Conservation (phyloP, 179 eudicot genomes). For the Patellifolia procumbens region DNA sequence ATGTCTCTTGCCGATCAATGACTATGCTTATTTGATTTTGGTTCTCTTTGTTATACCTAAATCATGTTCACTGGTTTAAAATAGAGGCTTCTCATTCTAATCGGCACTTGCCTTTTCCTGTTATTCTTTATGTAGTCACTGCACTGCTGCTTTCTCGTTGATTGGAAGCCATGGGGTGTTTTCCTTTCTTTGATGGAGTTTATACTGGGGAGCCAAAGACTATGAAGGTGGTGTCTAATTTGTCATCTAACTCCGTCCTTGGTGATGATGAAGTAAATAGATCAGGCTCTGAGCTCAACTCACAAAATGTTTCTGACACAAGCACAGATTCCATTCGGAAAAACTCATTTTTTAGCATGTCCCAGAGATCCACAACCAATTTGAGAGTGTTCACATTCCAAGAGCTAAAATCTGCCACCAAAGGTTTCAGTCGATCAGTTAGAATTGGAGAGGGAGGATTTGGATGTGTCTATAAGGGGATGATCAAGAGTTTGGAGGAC, state of each 20-base stretch:
- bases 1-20: neutral
- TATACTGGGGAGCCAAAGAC: slow-evolving; percentile 41
- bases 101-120: neutral
- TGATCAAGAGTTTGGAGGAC: slow-evolving; percentile 52
- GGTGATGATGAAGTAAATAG: slow-evolving; percentile 46
- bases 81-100: slow-evolving; percentile 6
- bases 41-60: neutral
- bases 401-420: slow-evolving; percentile 64
- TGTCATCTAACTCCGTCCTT: slow-evolving; percentile 50
- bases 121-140: slow-evolving; percentile 14
- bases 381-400: slow-evolving; percentile 58
- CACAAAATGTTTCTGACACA: slow-evolving; percentile 52
- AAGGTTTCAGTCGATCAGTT: slow-evolving; percentile 55
- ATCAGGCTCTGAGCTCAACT: slow-evolving; percentile 63
- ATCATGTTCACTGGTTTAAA: neutral
- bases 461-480: slow-evolving; percentile 71
- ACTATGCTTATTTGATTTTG: neutral
- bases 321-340: slow-evolving; percentile 62
- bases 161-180: slow-evolving; percentile 51
- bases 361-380: slow-evolving; percentile 52
- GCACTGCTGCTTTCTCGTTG: neutral
- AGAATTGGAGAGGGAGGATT: slow-evolving; percentile 83
- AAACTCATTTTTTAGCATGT: slow-evolving; percentile 47
- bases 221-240: slow-evolving; percentile 35
- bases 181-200: slow-evolving; percentile 37